Conservation (phyloP, 2,329 filamentous ascomycete species). For the Trichophyton rubrum region DNA sequence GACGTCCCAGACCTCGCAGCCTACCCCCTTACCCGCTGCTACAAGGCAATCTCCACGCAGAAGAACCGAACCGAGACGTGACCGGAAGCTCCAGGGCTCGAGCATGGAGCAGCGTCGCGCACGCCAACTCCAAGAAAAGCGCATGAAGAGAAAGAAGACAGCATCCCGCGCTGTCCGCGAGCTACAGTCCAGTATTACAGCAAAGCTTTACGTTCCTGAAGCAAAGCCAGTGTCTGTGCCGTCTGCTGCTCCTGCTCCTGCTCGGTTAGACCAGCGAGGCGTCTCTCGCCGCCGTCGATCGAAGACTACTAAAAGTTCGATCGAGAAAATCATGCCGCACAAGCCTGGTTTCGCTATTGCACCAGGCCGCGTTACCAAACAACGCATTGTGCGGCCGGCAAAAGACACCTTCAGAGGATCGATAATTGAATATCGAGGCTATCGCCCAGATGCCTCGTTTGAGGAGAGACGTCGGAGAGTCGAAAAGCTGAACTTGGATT, state of each 20-base stretch:
- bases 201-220: not conserved
- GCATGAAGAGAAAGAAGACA: not conserved
- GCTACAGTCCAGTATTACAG: not conserved
- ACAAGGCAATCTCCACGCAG: not conserved
- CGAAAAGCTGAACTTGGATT: not conserved
- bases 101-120: not conserved
- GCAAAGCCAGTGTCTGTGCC: not conserved
- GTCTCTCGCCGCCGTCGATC: not conserved
- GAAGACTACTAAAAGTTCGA: constrained; percentile 1
- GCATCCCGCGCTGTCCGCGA: not conserved
- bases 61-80: not conserved
- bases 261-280: not conserved
- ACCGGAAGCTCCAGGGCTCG: not conserved
- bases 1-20: not conserved
- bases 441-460: not conserved
- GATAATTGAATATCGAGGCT: not conserved
- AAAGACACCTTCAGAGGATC: not conserved
- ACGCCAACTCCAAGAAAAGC: not conserved
- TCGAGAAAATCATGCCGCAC: not conserved
- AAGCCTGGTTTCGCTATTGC: not conserved
- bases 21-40: not conserved
- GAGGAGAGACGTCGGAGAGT: not conserved
- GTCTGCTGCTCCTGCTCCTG: not conserved
- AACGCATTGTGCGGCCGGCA: not conserved
- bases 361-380: constrained; percentile 5